A percentile compares a stretch with the other conserved stretches of the same genome.
phyloP scores from a whole-genome alignment of 768 basidiomycete species.

The Mrakia blollopis region DNA sequence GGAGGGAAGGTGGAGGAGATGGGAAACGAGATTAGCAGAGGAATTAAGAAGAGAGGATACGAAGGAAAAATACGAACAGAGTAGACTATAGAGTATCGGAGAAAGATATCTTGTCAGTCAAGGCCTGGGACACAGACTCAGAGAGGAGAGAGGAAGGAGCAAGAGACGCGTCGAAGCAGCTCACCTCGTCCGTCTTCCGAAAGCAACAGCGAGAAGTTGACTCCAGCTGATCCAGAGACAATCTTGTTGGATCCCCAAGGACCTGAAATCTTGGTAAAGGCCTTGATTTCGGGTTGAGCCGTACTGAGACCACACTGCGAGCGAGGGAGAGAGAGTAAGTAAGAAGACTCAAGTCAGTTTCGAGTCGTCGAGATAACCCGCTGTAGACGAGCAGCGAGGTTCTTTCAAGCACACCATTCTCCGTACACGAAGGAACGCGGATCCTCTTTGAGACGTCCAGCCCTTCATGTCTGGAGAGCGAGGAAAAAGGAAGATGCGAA shows the following conservation, averaged over 20 bases:
- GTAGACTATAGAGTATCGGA: background rate
- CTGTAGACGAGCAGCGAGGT: too few relatives aligned
- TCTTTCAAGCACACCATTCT: too few relatives aligned
- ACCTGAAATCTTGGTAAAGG: slow-evolving; percentile 38
- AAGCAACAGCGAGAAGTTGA: slow-evolving; percentile 76
- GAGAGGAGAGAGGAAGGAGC: too few relatives aligned
- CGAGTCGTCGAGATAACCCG: too few relatives aligned
- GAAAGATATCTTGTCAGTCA: too few relatives aligned
- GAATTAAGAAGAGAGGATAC: background rate
- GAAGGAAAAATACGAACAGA: too few relatives aligned
- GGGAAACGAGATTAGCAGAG: slow-evolving; percentile 74
- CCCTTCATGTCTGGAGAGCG: too few relatives aligned
- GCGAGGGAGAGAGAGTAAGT: background rate
- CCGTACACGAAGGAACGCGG: too few relatives aligned
- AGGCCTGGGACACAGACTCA: too few relatives aligned
- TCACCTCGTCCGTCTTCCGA: slow-evolving; percentile 65
- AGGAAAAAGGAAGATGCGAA: background rate
- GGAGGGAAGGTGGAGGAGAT: background rate
- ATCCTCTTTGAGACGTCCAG: too few relatives aligned
- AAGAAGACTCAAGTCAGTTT: background rate
- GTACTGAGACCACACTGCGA: slow-evolving; percentile 11
- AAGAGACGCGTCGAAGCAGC: background rate
- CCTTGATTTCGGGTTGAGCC: background rate
- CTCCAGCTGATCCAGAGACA: slow-evolving; percentile 55
- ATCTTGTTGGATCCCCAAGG: slow-evolving; percentile 41